phyloP scores from a whole-genome alignment of 192 early-diverging fungal genomes.

The Diversispora eburnea region DNA sequence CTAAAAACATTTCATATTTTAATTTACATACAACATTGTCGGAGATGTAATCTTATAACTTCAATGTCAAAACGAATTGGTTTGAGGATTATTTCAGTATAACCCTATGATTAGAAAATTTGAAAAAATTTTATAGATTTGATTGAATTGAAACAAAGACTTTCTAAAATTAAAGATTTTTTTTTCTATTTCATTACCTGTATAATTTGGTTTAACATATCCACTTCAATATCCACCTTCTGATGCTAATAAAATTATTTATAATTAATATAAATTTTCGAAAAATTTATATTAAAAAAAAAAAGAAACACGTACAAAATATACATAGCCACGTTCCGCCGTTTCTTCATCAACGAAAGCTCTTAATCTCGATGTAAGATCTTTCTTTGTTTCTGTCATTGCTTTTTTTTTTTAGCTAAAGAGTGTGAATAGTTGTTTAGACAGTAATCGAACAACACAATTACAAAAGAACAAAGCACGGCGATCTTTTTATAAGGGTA shows the following conservation, averaged over 20 bases:
- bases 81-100: background rate
- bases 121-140: background rate
- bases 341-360: background rate
- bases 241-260: background rate
- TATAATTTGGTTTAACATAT: background rate
- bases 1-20: background rate
- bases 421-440: too few species aligned
- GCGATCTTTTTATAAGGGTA: too few species aligned
- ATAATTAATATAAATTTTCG: background rate
- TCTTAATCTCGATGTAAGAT: background rate
- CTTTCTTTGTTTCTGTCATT: background rate
- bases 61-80: conserved; percentile 8
- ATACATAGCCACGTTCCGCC: background rate
- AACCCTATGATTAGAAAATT: background rate
- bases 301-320: background rate
- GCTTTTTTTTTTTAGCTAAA: background rate
- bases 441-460: too few species aligned
- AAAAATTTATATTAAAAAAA: background rate
- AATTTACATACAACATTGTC: conserved; percentile 12
- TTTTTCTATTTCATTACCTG: background rate
- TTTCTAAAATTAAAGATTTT: background rate
- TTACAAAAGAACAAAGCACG: too few species aligned
- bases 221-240: background rate
- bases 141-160: background rate
- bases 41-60: conserved; percentile 8